Percentiles rank a stretch among this genome's conserved stretches.
Conservation (phyloP, 1,139 yeast genomes). For the Taiozyma onychis region DNA sequence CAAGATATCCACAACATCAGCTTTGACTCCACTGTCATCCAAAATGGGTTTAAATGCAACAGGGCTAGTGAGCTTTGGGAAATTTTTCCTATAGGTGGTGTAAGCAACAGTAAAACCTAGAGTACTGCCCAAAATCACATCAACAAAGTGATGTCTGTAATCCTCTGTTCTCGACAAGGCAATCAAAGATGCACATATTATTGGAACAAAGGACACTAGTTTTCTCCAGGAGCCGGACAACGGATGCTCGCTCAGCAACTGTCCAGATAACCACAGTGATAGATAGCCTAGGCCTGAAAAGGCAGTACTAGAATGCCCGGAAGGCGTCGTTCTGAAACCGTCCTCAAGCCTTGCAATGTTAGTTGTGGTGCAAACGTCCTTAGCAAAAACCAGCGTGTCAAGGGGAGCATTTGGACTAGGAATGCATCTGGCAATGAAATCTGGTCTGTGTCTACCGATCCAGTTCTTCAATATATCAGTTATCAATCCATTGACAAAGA, state of each 20-base stretch:
- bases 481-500: conserved; percentile 47
- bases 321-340: conserved; percentile 76
- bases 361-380: conserved; percentile 57
- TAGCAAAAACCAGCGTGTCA: conserved; percentile 44
- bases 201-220: conserved; percentile 34
- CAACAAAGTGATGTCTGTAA: conserved; percentile 74
- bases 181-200: conserved; percentile 55
- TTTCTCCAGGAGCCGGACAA: conserved; percentile 53
- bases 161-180: conserved; percentile 74
- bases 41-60: conserved; percentile 32
- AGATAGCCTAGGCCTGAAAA: conserved; percentile 64
- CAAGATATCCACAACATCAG: conserved; percentile 11
- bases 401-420: conserved; percentile 45
- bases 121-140: conserved; percentile 53
- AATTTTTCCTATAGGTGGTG: conserved; percentile 42
- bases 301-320: conserved; percentile 66
- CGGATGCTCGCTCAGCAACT: conserved; percentile 37
- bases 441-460: conserved; percentile 77
- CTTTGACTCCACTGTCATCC: conserved; percentile 31
- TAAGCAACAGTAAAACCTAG: conserved; percentile 44
- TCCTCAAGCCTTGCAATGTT: conserved; percentile 44
- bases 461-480: conserved; percentile 67
- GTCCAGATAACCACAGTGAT: conserved; percentile 62
- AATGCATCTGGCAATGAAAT: conserved; percentile 65
- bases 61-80: conserved; percentile 32